phyloP scores from a whole-genome alignment of 768 basidiomycete species.

The Pholiota microspora region DNA sequence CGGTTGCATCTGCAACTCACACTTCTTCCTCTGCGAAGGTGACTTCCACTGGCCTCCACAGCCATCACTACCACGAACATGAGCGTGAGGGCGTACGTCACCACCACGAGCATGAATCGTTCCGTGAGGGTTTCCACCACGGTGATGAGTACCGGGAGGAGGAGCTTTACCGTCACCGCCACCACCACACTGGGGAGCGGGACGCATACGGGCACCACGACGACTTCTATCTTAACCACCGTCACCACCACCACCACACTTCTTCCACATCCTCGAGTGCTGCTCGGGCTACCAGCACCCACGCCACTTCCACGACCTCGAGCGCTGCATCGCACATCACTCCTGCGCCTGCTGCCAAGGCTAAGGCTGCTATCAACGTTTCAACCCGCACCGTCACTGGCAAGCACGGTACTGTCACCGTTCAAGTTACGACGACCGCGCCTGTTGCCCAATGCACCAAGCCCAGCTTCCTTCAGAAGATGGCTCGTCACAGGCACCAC shows the following conservation, averaged over 20 bases:
- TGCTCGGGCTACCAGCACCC: slow-evolving; percentile 4
- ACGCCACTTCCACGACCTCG: slow-evolving; percentile 1
- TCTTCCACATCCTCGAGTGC: background rate
- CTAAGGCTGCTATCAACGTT: slow-evolving; percentile 7
- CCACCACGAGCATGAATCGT: slow-evolving; percentile 5
- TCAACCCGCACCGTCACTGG: slow-evolving; percentile 18
- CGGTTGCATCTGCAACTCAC: background rate
- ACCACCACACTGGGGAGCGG: slow-evolving; percentile 8
- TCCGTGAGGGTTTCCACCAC: background rate
- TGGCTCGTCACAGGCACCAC: slow-evolving; percentile 10
- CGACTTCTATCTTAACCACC: slow-evolving; percentile 7
- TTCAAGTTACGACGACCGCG: slow-evolving; percentile 21
- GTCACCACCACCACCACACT: slow-evolving; percentile 2
- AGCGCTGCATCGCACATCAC: slow-evolving; percentile 12
- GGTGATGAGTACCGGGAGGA: slow-evolving; percentile 1
- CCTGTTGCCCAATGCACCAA: slow-evolving; percentile 22
- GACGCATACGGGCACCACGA: background rate
- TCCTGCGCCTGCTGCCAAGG: slow-evolving; percentile 12
- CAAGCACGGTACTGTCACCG: slow-evolving; percentile 21
- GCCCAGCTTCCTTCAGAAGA: slow-evolving; percentile 11
- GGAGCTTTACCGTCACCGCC: background rate
- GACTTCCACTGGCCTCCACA: slow-evolving; percentile 14
- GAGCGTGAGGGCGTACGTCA: background rate
- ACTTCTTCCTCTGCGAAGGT: slow-evolving; percentile 8
- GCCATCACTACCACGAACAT: background rate